These are phyloP conservation scores for Saccharomyces jurei DNA, from an alignment of 805 yeast genomes.

Conservation along the genomic window DNA sequence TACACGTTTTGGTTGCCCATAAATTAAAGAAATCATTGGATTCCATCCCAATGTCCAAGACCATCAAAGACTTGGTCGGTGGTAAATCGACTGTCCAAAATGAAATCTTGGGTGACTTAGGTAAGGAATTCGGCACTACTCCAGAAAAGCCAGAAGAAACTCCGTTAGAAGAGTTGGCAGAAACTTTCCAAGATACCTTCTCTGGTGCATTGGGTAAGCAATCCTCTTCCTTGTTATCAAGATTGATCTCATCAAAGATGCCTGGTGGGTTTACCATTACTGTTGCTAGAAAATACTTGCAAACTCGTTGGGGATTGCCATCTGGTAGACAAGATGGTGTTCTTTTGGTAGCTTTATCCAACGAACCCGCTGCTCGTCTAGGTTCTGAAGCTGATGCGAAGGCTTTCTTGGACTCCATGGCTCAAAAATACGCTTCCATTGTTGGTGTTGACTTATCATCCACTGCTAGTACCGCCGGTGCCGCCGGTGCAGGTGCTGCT, in stretches of 20 bases:
- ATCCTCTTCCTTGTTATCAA: slow-evolving; percentile 77
- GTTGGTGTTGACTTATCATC: slow-evolving; percentile 72
- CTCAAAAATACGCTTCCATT: slow-evolving; percentile 76
- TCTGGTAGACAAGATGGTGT: slow-evolving; percentile 92
- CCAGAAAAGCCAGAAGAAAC: slow-evolving; percentile 99
- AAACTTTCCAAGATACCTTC: slow-evolving; percentile 86
- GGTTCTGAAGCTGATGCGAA: slow-evolving; percentile 85
- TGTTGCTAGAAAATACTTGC: slow-evolving; percentile 84
- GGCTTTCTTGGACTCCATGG: slow-evolving; percentile 70
- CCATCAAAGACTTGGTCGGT: slow-evolving; percentile 93
- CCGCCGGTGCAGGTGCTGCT: slow-evolving; percentile 41
- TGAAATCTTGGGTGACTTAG: slow-evolving; percentile 96
- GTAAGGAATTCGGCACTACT: slow-evolving; percentile 94
- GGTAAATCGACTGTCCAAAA: slow-evolving; percentile 98
- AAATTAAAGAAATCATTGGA: slow-evolving; percentile 88
- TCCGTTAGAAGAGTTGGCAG: slow-evolving; percentile 92
- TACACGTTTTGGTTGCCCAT: slow-evolving; percentile 90
- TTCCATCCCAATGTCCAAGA: slow-evolving; percentile 78
- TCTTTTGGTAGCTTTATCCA: slow-evolving; percentile 70
- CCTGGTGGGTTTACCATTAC: slow-evolving; percentile 98
- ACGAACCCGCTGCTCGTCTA: slow-evolving; percentile 87
- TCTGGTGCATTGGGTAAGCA: slow-evolving; percentile 88
- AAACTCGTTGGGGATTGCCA: slow-evolving; percentile 86
- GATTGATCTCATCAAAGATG: slow-evolving; percentile 94
- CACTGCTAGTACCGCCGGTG: slow-evolving; percentile 47